These are phyloP conservation scores for Alternaria dauci DNA, from an alignment of 2,329 filamentous ascomycete species.

Conservation along the genomic window DNA sequence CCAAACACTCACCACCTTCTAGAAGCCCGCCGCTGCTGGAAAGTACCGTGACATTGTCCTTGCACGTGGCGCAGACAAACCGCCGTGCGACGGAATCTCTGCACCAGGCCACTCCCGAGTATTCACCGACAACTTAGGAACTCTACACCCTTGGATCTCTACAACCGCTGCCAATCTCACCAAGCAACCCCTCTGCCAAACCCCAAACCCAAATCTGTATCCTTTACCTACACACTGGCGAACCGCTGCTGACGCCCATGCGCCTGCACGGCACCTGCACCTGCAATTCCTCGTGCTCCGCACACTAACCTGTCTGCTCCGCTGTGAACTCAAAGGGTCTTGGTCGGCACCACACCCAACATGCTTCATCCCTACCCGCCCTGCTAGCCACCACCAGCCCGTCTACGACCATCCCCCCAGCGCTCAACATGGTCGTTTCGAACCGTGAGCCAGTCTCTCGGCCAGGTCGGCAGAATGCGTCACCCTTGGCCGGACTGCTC, in stretches of 20 bases:
- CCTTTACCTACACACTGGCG: neutral
- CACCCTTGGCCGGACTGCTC: constrained; percentile 25
- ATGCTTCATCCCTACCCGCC: constrained; percentile 4
- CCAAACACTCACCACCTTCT: constrained; percentile 6
- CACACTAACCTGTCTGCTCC: constrained; percentile 6
- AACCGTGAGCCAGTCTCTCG: constrained; percentile 21
- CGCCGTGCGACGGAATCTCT: neutral
- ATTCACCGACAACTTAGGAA: neutral
- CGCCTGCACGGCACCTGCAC: neutral
- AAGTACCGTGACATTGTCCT: constrained; percentile 1
- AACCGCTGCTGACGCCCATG: constrained; percentile 18
- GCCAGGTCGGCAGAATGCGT: constrained; percentile 43
- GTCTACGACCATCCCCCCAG: constrained; percentile 2
- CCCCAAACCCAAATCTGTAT: neutral
- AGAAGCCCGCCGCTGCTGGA: constrained; percentile 10
- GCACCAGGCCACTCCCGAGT: neutral
- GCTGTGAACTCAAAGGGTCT: constrained; percentile 3
- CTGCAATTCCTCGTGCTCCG: constrained; percentile 3
- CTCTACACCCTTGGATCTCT: neutral
- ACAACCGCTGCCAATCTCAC: neutral
- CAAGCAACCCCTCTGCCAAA: neutral
- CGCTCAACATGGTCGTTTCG: constrained; percentile 14
- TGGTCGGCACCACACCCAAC: constrained; percentile 3
- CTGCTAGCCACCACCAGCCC: constrained; percentile 2
- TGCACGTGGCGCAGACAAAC: constrained; percentile 14